Evolutionary conservation across 768 basidiomycete species (phyloP), one percentile per base, ranked within the genome.

Genomic region (Naganishia friedmannii): DNA sequence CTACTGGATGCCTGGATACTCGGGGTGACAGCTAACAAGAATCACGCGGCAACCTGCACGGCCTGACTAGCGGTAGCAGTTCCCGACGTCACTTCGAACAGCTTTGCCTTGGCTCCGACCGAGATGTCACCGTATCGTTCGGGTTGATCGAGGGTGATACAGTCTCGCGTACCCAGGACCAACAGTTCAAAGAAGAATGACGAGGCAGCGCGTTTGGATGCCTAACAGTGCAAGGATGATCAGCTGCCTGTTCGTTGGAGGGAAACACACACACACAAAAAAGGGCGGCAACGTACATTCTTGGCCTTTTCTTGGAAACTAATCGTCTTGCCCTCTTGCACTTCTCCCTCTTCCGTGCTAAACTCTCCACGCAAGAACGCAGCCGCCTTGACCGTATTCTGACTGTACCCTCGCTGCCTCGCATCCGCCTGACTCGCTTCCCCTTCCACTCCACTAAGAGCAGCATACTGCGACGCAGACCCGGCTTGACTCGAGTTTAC

Each of bases 121-220:
- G 90, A 86, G 69, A 98, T 96, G 80, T 95, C 92, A 72, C 88
- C 90, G 77, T 92, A 96, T 0, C 92, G 83, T 9, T 83, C 83
- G 6, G 78, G 75, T 79, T 99, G 96, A 8, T 87, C 82, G 53
- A 99, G 81, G 74, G 90, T 87, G 74, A 99, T 84, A 77, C 90
- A 93, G 79, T 97, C 94, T 39, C 91, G 88, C 4, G 95, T 97
- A 12, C 92, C 89, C 0, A 99, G 87, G 1, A 98, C 92, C 32
- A 99, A 88, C 39, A 97, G 82, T 81, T 99, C 96, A 78, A 99
- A 99, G 85, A 99, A 99, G 84, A 99, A 97, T 1, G 92, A 88
- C 0, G 95, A 88, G 0, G 95, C 93, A 15, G 93, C 96, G 51
- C 92, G 88, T 56, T 91, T 89, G 12, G 92, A 90, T 15, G 93